Evolutionary conservation across 1,139 yeast genomes (phyloP).

Genomic region (Geotrichum carabidarum): DNA sequence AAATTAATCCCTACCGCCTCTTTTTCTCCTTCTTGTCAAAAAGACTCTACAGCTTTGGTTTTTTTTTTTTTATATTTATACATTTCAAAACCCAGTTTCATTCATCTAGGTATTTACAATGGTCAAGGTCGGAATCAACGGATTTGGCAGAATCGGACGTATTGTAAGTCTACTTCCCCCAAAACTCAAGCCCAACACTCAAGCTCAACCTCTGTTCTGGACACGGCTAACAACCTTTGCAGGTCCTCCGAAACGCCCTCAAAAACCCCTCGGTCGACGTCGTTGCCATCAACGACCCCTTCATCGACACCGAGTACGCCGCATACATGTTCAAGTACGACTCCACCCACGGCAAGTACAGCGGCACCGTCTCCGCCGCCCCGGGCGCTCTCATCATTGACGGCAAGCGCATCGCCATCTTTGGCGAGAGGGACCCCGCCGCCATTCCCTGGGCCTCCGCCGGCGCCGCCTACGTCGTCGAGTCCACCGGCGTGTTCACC

Average conservation of each 20-base stretch:
- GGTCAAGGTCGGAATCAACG: constrained; percentile 68
- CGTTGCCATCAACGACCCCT: constrained; percentile 79
- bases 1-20: too few species aligned
- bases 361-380: constrained; percentile 59
- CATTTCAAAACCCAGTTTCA: background rate
- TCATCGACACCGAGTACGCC: constrained; percentile 77
- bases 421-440: constrained; percentile 74
- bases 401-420: constrained; percentile 63
- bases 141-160: constrained; percentile 88
- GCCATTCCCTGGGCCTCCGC: constrained; percentile 74
- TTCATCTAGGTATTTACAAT: background rate
- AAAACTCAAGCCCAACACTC: background rate
- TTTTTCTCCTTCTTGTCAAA: too few species aligned
- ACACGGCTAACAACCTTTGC: background rate
- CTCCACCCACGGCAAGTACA: constrained; percentile 75
- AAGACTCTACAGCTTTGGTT: too few species aligned
- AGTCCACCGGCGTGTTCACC: constrained; percentile 89
- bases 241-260: constrained; percentile 64
- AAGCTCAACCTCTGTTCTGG: background rate
- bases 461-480: constrained; percentile 75
- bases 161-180: constrained; percentile 37
- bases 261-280: constrained; percentile 63
- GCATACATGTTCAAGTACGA: constrained; percentile 86
- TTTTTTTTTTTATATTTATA: background rate
- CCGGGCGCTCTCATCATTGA: constrained; percentile 57